Conservation (phyloP, 352 stramenopile species). For the Phytopythium vexans region DNA sequence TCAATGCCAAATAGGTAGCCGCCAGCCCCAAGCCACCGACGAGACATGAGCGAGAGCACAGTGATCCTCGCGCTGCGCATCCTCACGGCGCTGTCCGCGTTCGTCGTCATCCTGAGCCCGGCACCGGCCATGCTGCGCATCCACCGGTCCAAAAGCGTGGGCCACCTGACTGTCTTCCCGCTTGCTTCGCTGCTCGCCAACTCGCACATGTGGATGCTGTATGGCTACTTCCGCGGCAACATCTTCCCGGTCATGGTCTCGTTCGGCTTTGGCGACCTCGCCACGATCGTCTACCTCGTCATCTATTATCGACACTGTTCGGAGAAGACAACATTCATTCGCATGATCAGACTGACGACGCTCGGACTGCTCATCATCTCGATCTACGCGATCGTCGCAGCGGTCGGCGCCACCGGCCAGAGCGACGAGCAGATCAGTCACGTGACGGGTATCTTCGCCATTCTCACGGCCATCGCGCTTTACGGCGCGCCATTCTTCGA, state of each 20-base stretch:
- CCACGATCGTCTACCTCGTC: constrained; percentile 34
- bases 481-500: constrained; percentile 51
- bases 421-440: constrained; percentile 19
- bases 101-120: constrained; percentile 42
- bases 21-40: constrained; percentile 2
- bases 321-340: constrained; percentile 22
- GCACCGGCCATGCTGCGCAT: constrained; percentile 33
- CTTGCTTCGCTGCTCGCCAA: constrained; percentile 35
- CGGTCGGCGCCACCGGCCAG: constrained; percentile 24
- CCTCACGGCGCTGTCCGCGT: constrained; percentile 28
- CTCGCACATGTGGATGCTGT: constrained; percentile 44
- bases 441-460: constrained; percentile 22
- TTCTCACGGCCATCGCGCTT: constrained; percentile 24
- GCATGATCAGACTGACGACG: constrained; percentile 14
- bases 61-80: constrained; percentile 24
- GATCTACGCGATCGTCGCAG: constrained; percentile 33
- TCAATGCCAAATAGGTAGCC: not conserved
- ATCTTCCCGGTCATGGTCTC: constrained; percentile 32
- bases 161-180: constrained; percentile 28
- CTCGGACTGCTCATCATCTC: constrained; percentile 20
- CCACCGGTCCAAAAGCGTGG: constrained; percentile 35
- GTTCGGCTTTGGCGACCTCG: constrained; percentile 33
- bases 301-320: constrained; percentile 52
- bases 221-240: constrained; percentile 28
- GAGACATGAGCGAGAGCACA: constrained; percentile 11